Evolutionary conservation across 2,329 filamentous ascomycete genomes (phyloP), one percentile per base, ranked within the genome.

Genomic region (Calonectria pseudoturangicola): DNA sequence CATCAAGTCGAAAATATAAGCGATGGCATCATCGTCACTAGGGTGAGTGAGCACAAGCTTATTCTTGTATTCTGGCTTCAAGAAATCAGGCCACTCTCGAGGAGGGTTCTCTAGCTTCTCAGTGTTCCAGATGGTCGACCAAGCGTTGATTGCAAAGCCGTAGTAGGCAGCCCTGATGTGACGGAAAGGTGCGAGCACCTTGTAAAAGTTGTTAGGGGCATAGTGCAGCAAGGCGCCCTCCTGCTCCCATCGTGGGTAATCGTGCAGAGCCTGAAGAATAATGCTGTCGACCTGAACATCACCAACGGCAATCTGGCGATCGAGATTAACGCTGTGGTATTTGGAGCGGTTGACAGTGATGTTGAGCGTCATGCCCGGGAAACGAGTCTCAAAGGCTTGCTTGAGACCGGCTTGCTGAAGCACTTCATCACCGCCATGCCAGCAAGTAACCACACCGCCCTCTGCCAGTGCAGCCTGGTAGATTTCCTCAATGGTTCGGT

Each of bases 51-150:
- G 60, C 9, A 64, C 60, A 7, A 64, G 43, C 60, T 48, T 64
- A 41, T 64, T 45, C 41, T 64, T 64, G 27, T 64, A 64, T 27
- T 64, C 60, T 18, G 60, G 60, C 60, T 64, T 64, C 27, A 64
- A 48, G 16, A 64, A 64, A 39, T 64, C 60, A 27, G 60, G 60
- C 60, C 60, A 64, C 27, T 64, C 60, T 12, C 60, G 41, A 16
- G 60, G 60, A 33, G 60, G 60, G 41, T 48, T 64, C n/a, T 15
- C 51, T 0, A 58, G 30, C 51, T 58, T 58, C 18, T 58, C 16
- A 30, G 18, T 58, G 30, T 58, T 58, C 51, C 51, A 58, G 12
- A 58, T 39, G 51, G 51, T 58, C 18, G 51, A 58, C 51, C 51
- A 58, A 4, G 30, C 30, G 21, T 58, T 58, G n/a, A 58, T 58